phyloP scores from a whole-genome alignment of 345 rosid genomes.

The Gossypium rotundifolium region DNA sequence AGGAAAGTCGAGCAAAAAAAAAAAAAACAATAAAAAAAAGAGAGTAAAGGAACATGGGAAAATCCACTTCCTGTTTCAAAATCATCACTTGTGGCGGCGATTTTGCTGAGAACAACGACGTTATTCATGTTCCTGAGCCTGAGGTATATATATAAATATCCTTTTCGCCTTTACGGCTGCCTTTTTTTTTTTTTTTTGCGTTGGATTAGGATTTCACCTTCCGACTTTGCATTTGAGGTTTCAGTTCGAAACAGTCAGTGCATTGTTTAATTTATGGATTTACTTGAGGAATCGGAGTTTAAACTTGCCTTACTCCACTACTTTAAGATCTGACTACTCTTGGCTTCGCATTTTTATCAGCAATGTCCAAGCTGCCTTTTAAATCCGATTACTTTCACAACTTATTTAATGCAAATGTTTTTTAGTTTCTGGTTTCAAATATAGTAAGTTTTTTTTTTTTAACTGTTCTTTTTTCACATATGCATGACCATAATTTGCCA shows the following conservation, averaged over 20 bases:
- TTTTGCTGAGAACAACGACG: slow-evolving; percentile 38
- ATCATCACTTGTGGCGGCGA: slow-evolving; percentile 55
- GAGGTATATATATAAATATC: slow-evolving; percentile 30
- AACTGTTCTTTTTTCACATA: neutral
- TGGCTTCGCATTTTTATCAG: neutral
- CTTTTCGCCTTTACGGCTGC: neutral
- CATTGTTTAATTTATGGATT: neutral
- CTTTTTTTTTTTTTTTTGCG: neutral
- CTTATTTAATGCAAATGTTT: neutral
- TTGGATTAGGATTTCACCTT: neutral
- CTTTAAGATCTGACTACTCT: slow-evolving; percentile 4
- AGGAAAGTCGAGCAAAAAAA: neutral
- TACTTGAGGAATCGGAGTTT: neutral
- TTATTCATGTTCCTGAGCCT: slow-evolving; percentile 33
- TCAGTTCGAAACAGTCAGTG: neutral
- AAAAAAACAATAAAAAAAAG: neutral
- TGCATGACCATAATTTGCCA: neutral
- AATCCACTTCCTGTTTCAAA: slow-evolving; percentile 55
- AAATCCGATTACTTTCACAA: neutral
- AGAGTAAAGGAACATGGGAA: slow-evolving; percentile 14
- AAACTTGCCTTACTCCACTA: neutral
- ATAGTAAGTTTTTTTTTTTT: neutral
- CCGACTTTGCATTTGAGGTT: slow-evolving; percentile 13
- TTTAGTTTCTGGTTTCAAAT: neutral
- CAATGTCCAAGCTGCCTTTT: neutral